Evolutionary conservation across 495 filamentous ascomycete species (phyloP).

Genomic region (Halenospora varia): DNA sequence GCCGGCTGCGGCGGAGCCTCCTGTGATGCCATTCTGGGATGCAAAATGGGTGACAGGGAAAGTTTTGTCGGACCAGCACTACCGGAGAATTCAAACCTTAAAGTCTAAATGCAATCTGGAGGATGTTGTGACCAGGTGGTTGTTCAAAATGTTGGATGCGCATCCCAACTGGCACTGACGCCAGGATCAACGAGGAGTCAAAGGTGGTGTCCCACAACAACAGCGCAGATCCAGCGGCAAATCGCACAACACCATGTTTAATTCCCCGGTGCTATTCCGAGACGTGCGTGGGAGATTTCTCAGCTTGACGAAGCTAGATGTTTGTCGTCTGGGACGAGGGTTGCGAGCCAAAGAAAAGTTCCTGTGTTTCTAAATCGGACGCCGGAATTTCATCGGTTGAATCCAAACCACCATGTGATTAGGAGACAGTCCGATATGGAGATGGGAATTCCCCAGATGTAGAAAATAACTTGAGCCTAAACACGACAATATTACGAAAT

Average conservation of each 20-base stretch:
- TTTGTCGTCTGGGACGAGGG: not conserved
- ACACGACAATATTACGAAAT: too few relatives aligned
- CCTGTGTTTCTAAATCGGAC: not conserved
- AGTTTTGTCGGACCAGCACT: not conserved
- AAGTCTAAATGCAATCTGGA: not conserved
- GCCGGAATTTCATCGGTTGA: too few relatives aligned
- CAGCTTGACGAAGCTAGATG: not conserved
- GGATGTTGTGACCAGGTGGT: not conserved
- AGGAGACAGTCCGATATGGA: not conserved
- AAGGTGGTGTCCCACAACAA: not conserved
- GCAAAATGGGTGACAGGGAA: not conserved
- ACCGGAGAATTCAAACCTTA: not conserved
- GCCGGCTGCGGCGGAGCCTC: constrained; percentile 19
- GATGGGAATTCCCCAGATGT: not conserved
- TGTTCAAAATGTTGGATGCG: not conserved
- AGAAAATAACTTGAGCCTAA: not conserved
- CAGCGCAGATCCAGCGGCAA: not conserved
- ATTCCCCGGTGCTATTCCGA: not conserved
- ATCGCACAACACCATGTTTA: not conserved
- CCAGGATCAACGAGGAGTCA: not conserved
- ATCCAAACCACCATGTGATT: not conserved
- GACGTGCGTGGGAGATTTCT: not conserved
- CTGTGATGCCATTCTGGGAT: constrained; percentile 16
- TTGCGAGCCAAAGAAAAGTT: not conserved
- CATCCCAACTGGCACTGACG: not conserved